Conservation (phyloP, 192 early-diverging fungal genomes). For the Entomortierella beljakovae region DNA sequence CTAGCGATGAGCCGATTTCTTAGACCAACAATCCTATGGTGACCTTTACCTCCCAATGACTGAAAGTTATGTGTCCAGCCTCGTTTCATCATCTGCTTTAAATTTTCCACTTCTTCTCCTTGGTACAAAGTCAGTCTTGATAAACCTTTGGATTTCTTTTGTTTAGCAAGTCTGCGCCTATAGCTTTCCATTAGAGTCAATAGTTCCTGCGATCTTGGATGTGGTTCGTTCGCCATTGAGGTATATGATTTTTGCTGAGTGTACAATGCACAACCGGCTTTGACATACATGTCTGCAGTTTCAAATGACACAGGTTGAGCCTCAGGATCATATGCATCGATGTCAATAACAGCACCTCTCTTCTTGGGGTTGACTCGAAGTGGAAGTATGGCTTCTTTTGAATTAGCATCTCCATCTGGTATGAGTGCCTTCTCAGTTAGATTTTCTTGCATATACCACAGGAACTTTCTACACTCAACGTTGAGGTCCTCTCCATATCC, state of each 20-base stretch:
- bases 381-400: not conserved
- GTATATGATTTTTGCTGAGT: not conserved
- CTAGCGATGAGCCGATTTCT: not conserved
- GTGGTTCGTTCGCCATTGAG: not conserved
- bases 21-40: not conserved
- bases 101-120: not conserved
- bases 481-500: not conserved
- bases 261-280: not conserved
- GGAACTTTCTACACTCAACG: conserved; percentile 1
- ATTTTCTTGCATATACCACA: not conserved
- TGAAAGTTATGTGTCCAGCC: conserved; percentile 5
- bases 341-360: not conserved
- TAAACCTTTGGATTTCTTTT: not conserved
- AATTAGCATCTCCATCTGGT: not conserved
- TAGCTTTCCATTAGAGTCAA: conserved; percentile 1
- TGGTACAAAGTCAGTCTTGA: not conserved
- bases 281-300: not conserved
- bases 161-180: not conserved
- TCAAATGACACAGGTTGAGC: not conserved
- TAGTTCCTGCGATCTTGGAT: not conserved
- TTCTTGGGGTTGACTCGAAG: not conserved
- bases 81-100: conserved; percentile 3
- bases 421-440: not conserved
- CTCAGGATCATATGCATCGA: not conserved
- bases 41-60: not conserved